These are phyloP conservation scores for Obelidium mucronatum DNA, from an alignment of 192 early-diverging fungal genomes.

Conservation along the genomic window DNA sequence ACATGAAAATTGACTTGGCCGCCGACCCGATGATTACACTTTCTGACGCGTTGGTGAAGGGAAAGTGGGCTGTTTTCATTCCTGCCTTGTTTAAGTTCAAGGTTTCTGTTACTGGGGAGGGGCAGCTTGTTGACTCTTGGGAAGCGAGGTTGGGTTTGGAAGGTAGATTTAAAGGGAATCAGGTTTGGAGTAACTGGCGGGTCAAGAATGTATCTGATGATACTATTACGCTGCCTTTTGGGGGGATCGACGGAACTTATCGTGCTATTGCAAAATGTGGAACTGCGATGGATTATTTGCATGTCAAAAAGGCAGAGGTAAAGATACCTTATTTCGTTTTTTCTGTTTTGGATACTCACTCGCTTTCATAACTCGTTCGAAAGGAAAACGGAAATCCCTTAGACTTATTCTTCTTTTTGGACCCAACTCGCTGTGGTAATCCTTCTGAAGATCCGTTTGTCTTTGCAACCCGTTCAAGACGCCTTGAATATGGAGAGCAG, in stretches of 20 bases:
- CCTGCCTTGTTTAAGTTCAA: slow-evolving; percentile 42
- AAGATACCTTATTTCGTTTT: neutral
- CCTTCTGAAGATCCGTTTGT: slow-evolving; percentile 47
- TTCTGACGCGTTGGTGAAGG: neutral
- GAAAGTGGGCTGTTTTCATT: slow-evolving; percentile 41
- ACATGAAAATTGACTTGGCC: slow-evolving; percentile 34
- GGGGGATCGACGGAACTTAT: slow-evolving; percentile 44
- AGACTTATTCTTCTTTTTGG: slow-evolving; percentile 51
- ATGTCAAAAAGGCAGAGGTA: slow-evolving; percentile 20
- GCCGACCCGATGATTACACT: neutral
- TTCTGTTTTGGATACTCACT: neutral
- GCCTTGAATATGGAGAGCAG: slow-evolving; percentile 41
- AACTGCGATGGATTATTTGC: slow-evolving; percentile 51
- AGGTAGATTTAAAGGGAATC: slow-evolving; percentile 36
- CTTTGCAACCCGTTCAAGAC: slow-evolving; percentile 39
- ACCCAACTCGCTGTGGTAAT: slow-evolving; percentile 43
- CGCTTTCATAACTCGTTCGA: neutral
- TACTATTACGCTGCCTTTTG: slow-evolving; percentile 27
- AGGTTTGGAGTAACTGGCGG: slow-evolving; percentile 43
- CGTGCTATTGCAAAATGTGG: slow-evolving; percentile 50
- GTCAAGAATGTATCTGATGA: slow-evolving; percentile 26
- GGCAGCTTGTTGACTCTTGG: slow-evolving; percentile 50
- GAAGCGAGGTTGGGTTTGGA: slow-evolving; percentile 47
- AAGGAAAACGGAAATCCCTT: neutral
- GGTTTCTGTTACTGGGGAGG: slow-evolving; percentile 40